phyloP scores from a whole-genome alignment of 306 rosid genomes.

The Luffa acutangula region DNA sequence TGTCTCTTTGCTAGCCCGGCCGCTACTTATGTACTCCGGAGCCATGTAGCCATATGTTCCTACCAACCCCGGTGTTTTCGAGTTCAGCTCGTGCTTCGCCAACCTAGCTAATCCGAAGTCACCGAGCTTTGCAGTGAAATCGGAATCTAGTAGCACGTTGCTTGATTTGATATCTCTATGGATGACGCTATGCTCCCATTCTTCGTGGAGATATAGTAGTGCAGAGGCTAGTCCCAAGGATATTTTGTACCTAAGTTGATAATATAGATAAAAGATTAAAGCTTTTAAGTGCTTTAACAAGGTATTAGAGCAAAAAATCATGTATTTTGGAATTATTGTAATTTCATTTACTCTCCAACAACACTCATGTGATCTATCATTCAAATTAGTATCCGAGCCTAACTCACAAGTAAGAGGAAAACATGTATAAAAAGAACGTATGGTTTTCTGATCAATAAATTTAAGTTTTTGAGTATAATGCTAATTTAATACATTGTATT shows the following conservation, averaged over 20 bases:
- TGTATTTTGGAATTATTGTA: background rate
- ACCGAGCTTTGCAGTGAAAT: background rate
- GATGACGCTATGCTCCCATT: background rate
- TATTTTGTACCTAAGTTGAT: background rate
- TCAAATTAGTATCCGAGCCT: too few relatives aligned
- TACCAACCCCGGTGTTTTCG: background rate
- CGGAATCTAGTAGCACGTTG: background rate
- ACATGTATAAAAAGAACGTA: too few relatives aligned
- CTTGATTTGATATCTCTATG: background rate
- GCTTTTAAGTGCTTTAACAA: background rate
- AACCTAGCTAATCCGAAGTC: slow-evolving; percentile 1
- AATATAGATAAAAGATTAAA: background rate
- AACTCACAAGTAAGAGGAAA: too few relatives aligned
- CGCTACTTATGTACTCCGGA: slow-evolving; percentile 1
- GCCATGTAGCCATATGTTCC: slow-evolving; percentile 5
- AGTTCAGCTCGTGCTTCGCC: background rate
- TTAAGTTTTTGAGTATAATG: too few relatives aligned
- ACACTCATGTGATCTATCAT: too few relatives aligned
- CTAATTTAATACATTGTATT: too few relatives aligned
- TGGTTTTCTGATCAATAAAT: too few relatives aligned
- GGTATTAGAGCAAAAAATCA: background rate
- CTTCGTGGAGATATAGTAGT: background rate
- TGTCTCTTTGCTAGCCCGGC: background rate
- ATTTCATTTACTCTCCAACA: too few relatives aligned
- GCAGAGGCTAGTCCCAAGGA: background rate